Base-by-base conservation (phyloP, 2,329 filamentous ascomycete genomes). In the Arthrocladium fulminans region DNA sequence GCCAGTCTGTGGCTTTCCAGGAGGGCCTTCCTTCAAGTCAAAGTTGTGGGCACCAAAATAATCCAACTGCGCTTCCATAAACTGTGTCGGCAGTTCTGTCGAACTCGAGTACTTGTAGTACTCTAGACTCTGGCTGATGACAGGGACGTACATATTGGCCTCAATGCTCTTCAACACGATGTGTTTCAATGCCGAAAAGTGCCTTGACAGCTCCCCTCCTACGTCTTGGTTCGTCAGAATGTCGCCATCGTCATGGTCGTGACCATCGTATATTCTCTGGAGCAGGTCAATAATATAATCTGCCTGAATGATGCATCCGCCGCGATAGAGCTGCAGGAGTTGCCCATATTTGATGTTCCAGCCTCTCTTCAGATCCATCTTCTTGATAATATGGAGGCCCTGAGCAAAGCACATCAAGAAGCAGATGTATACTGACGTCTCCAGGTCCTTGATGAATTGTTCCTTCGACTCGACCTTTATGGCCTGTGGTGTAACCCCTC, bases 41-140 rank as follows among this genome's bases (percentile, higher is more conserved):
- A 48, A 86, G 66, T 75, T 77, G 61, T 86, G 81, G 29, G 74
- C 72, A 0, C 83, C 82, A 60, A 86, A 86, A 58, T 80, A 84
- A 59, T 86, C 81, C 61, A 86, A 66, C 66, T 86, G 74, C 0
- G 81, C 81, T 63, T 86, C 81, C 66, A 82, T 81, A 59, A 86
- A 85, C 48, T 76, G 73, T 3, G 81, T 85, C 0, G 83, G 82
- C 25, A 86, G 61, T 50, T 74, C 73, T 2, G 73, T 76, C 13
- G 75, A 75, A 1, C 72, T 75, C 22, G 72, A 72, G 47, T 81
- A 81, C 64, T 86, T 86, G 57, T 81, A 65, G 57, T 83, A 85
- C 55, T 86, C 83, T 46, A 86, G 59, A 1, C 72, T 81, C 1
- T 80, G 75, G 29, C 74, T 75, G 42, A 86, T 62, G 1, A 75